phyloP scores from a whole-genome alignment of 352 stramenopile genomes.

The Globisporangium viniferum region DNA sequence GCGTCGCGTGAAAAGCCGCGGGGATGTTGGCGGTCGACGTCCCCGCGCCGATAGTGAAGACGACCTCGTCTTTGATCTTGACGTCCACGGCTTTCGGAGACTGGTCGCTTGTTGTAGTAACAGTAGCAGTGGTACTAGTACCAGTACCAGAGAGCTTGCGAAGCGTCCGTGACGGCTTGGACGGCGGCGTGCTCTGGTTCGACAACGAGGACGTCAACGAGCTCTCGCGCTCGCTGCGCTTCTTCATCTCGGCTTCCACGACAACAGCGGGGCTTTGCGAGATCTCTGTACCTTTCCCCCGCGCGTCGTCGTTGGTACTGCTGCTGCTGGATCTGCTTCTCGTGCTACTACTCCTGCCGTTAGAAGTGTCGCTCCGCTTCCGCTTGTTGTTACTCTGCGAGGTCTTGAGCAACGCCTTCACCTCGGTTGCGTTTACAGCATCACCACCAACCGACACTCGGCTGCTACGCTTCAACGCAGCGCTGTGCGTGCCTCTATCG shows the following conservation, averaged over 20 bases:
- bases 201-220: background rate
- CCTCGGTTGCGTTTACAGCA: background rate
- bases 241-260: background rate
- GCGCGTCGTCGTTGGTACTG: background rate
- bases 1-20: constrained; percentile 17
- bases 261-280: background rate
- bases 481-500: background rate
- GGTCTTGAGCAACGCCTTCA: background rate
- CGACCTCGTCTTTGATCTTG: background rate
- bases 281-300: background rate
- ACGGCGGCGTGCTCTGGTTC: background rate
- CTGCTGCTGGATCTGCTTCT: background rate
- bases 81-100: background rate
- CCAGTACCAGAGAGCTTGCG: background rate
- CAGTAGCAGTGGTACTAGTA: background rate
- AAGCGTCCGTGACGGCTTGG: background rate
- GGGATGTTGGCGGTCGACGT: constrained; percentile 30
- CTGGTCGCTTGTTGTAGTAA: background rate
- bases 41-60: background rate
- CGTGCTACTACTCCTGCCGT: background rate
- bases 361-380: background rate
- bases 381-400: constrained; percentile 1
- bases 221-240: background rate
- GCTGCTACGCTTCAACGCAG: background rate
- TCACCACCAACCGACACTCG: background rate